Percentiles rank a stretch among this genome's conserved stretches.
Evolutionary conservation across 2,329 filamentous ascomycete genomes (phyloP).

Genomic region (Fusarium keratoplasticum): DNA sequence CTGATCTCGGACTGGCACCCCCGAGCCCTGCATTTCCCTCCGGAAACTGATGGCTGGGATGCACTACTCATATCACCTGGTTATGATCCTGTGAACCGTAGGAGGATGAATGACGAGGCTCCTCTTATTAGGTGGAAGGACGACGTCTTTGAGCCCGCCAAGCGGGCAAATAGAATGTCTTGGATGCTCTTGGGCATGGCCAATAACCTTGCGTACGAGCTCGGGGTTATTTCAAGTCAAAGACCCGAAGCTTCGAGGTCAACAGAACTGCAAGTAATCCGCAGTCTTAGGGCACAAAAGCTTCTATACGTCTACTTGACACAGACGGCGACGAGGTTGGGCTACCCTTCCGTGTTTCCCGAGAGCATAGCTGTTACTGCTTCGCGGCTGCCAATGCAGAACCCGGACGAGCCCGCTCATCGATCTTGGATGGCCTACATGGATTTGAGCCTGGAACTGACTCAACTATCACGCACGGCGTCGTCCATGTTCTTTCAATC

Average conservation of each 20-base stretch:
- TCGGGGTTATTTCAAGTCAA: conserved; percentile 28
- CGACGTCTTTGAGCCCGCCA: conserved; percentile 42
- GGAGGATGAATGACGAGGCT: conserved; percentile 29
- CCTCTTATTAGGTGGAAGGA: conserved; percentile 40
- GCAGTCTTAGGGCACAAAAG: conserved; percentile 23
- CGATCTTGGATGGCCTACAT: conserved; percentile 27
- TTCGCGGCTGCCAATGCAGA: background rate
- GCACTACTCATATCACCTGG: conserved; percentile 28
- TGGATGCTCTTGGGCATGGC: conserved; percentile 44
- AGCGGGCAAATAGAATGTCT: conserved; percentile 42
- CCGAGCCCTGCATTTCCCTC: conserved; percentile 35
- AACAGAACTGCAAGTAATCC: background rate
- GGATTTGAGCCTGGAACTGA: conserved; percentile 31
- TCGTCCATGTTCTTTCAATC: conserved; percentile 41
- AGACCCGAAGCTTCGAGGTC: background rate
- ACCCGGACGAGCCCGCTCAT: background rate
- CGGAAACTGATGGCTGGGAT: conserved; percentile 41
- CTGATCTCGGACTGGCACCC: conserved; percentile 43
- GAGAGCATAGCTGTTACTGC: conserved; percentile 16
- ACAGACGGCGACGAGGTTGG: conserved; percentile 20
- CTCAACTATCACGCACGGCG: conserved; percentile 27
- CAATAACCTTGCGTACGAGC: conserved; percentile 33
- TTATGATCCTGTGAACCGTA: conserved; percentile 34
- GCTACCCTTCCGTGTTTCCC: conserved; percentile 18
- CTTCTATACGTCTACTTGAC: conserved; percentile 37